Evolutionary conservation across 75 land plant species (phyloP), one percentile per base, ranked within the genome.

Genomic region (Pinus taeda): DNA sequence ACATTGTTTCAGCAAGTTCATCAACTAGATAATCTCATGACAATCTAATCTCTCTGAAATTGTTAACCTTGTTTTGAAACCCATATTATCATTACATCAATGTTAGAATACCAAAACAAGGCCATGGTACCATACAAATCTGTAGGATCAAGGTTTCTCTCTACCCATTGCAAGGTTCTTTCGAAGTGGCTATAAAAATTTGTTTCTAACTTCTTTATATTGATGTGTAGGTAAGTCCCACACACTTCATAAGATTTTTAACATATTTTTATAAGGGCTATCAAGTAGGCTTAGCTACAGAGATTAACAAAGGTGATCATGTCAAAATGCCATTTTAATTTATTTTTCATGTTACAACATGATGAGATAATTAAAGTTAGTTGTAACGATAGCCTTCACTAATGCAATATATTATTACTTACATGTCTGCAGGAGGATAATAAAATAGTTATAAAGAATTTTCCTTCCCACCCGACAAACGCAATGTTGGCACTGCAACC

Each of bases 381-480:
- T 36, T 67, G 21, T 17, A 2, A 67, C 21, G 4, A 39, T 4
- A 7, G 67, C 30, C 26, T 13, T 64, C 13, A 62, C 74, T 9
- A 12, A 59, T 39, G 21, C 24, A 15, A 58, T 42, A 42, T 18
- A 67, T 20, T 67, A 37, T 67, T 67, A 42, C 45, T 1, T 42
- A 67, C 71, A 33, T 57, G 37, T 49, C 36, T 79, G 77, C 93
- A 93, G 95, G 87, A 82, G 58, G 98, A 91, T 75, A 95, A 97
- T 89, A 97, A 84, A 85, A 33, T 97, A 58, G 99, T 98, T 15
- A 95, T 97, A 59, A 97, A 0, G 98, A 95, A 33, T 97, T 97
- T 84, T 95, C 98, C 81, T 97, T 97, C 85, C 99, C 99, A 60
- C 99, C 98, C 8, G 99, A 97, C 87, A 97, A 97, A 77, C 98